Conservation (phyloP, 805 yeast genomes). For the Komagataella phaffii region DNA sequence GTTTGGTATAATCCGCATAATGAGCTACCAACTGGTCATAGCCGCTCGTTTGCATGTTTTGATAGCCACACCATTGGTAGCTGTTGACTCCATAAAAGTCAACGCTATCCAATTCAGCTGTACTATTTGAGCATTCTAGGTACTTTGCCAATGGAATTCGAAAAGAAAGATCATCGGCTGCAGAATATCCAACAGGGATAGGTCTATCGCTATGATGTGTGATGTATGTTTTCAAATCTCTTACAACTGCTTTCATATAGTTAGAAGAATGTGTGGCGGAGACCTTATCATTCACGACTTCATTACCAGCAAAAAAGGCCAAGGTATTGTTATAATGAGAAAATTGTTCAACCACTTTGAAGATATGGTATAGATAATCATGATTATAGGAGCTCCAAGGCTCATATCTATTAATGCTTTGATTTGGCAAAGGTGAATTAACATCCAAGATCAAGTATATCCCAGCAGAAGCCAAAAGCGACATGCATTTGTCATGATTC, state of each 20-base stretch:
- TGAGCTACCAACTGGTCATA: conserved; percentile 55
- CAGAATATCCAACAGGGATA: conserved; percentile 80
- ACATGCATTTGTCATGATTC: conserved; percentile 62
- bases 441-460: conserved; percentile 65
- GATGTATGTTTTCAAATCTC: conserved; percentile 65
- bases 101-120: conserved; percentile 46
- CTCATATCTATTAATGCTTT: conserved; percentile 50
- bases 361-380: conserved; percentile 70
- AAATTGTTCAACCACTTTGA: conserved; percentile 69
- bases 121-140: conserved; percentile 70
- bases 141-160: conserved; percentile 66
- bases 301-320: conserved; percentile 77
- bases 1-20: conserved; percentile 63
- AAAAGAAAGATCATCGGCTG: conserved; percentile 73
- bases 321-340: conserved; percentile 50
- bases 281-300: conserved; percentile 72
- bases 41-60: conserved; percentile 59
- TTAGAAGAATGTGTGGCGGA: conserved; percentile 42
- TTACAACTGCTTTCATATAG: conserved; percentile 67
- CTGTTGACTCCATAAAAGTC: conserved; percentile 92
- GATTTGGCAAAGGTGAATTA: conserved; percentile 55
- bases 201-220: conserved; percentile 44
- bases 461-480: conserved; percentile 50
- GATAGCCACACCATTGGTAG: conserved; percentile 89
- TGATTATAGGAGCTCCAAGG: conserved; percentile 51